phyloP scores from a whole-genome alignment of 2,329 filamentous ascomycete genomes.

The Fusarium xyrophilum region DNA sequence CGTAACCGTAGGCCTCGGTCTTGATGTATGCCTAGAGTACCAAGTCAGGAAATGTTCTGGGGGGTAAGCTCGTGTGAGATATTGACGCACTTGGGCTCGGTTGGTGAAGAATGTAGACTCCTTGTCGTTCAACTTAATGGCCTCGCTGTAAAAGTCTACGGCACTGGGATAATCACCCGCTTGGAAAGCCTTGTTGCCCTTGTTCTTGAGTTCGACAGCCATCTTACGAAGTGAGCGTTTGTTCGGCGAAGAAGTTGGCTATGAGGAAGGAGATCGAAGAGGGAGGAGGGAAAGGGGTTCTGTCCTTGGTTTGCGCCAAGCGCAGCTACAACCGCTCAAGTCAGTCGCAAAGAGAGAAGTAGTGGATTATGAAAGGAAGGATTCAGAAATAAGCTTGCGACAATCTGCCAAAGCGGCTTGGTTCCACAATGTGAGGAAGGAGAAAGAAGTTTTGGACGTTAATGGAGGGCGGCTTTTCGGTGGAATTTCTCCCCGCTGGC shows the following conservation, averaged over 20 bases:
- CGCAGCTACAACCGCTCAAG: conserved; percentile 13
- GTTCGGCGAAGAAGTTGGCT: neutral
- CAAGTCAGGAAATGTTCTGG: conserved; percentile 41
- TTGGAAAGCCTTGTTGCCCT: conserved; percentile 93
- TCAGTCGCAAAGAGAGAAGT: conserved; percentile 19
- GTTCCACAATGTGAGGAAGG: conserved; percentile 37
- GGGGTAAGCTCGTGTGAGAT: conserved; percentile 4
- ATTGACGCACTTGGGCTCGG: conserved; percentile 78
- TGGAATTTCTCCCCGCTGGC: conserved; percentile 39
- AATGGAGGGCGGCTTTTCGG: conserved; percentile 31
- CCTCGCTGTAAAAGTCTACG: conserved; percentile 83
- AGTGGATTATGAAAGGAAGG: neutral
- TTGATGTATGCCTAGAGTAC: conserved; percentile 82
- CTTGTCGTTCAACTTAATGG: conserved; percentile 81
- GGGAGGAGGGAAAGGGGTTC: conserved; percentile 26
- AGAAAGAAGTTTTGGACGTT: conserved; percentile 38
- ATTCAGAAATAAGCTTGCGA: conserved; percentile 9
- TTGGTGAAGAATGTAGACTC: conserved; percentile 94
- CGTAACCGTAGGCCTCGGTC: conserved; percentile 92
- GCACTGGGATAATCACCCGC: conserved; percentile 85
- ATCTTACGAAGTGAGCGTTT: conserved; percentile 57
- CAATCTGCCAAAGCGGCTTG: conserved; percentile 19
- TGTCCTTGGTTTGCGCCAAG: conserved; percentile 37
- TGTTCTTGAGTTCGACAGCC: conserved; percentile 85
- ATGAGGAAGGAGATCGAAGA: conserved; percentile 9